Percentiles rank a stretch among this genome's conserved stretches.
These are phyloP conservation scores for Xylaria nigripes DNA, from an alignment of 495 filamentous ascomycete genomes.

Conservation along the genomic window DNA sequence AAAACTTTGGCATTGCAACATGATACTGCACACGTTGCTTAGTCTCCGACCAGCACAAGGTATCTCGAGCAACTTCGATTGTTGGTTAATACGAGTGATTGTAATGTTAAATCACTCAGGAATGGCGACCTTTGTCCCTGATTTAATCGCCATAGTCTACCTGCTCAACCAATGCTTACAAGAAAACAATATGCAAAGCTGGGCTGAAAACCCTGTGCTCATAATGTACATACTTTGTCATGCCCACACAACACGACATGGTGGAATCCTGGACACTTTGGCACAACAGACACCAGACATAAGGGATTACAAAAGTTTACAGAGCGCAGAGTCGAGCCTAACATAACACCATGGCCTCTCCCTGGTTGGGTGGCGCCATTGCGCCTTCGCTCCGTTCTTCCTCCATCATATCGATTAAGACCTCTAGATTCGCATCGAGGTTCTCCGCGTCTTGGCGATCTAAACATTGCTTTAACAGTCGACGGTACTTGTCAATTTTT, in stretches of 20 bases:
- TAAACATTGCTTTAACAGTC: constrained; percentile 36
- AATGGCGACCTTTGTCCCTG: not conserved
- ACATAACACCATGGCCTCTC: constrained; percentile 22
- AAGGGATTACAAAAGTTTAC: not conserved
- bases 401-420: constrained; percentile 46
- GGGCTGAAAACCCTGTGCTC: not conserved
- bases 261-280: not conserved
- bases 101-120: not conserved
- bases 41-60: not conserved
- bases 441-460: constrained; percentile 39
- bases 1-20: too few relatives aligned
- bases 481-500: constrained; percentile 42
- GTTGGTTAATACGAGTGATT: not conserved
- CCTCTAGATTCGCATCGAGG: constrained; percentile 39
- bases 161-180: not conserved
- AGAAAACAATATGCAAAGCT: not conserved
- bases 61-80: not conserved
- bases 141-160: not conserved
- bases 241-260: not conserved
- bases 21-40: not conserved
- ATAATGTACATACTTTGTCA: not conserved
- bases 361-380: constrained; percentile 11
- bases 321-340: not conserved
- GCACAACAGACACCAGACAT: constrained; percentile 1
- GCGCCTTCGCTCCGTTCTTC: constrained; percentile 30